Evolutionary conservation across 139 green algal species (phyloP).

Genomic region (Helicosporidium sp.): DNA sequence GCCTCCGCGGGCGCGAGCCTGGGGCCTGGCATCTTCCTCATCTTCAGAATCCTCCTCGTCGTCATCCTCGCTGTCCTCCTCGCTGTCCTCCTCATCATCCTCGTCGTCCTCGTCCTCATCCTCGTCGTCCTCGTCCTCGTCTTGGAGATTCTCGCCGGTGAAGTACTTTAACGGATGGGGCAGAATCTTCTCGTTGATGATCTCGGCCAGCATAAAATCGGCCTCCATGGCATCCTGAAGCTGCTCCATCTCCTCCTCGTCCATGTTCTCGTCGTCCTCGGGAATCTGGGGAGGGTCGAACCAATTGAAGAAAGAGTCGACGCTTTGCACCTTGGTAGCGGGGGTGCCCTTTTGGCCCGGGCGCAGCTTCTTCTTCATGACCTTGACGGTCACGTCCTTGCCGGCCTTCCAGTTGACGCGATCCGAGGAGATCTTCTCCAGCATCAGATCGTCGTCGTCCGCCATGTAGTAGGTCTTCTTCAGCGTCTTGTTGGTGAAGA

Average conservation of each 20-base stretch:
- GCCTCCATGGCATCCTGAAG: conserved; percentile 65
- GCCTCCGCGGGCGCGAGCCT: neutral
- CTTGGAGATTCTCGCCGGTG: conserved; percentile 67
- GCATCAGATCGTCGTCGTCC: conserved; percentile 35
- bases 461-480: conserved; percentile 30
- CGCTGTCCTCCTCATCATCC: conserved; percentile 7
- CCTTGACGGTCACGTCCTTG: conserved; percentile 77
- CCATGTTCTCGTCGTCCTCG: conserved; percentile 54
- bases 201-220: conserved; percentile 60
- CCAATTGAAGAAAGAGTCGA: conserved; percentile 85
- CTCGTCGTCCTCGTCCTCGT: conserved; percentile 29
- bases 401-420: conserved; percentile 73
- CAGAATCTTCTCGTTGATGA: conserved; percentile 66
- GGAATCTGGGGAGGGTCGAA: conserved; percentile 52
- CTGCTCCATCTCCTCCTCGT: conserved; percentile 70
- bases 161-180: conserved; percentile 68
- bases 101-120: conserved; percentile 36
- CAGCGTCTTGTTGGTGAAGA: conserved; percentile 56
- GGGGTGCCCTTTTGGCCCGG: conserved; percentile 23
- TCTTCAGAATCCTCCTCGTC: neutral
- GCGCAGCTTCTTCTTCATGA: conserved; percentile 92
- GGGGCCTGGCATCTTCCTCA: conserved; percentile 5
- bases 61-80: conserved; percentile 4
- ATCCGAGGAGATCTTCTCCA: conserved; percentile 25
- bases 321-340: conserved; percentile 59